Conservation (phyloP, 1,139 yeast species). For the Blastobotrys capitulatus region DNA sequence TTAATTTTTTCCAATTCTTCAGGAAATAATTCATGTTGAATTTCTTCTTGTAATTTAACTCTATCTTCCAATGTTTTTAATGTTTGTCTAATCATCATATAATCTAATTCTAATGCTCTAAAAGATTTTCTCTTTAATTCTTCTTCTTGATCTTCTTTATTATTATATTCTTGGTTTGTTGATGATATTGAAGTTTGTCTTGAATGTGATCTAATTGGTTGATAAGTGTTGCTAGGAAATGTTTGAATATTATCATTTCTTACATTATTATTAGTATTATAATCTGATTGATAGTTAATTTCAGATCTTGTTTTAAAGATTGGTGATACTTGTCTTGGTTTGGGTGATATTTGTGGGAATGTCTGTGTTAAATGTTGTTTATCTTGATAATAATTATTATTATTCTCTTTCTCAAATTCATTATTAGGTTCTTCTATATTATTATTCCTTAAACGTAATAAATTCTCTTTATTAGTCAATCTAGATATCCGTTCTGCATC, state of each 20-base stretch:
- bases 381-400: too few species aligned
- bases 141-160: background rate
- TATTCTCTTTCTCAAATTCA: too few species aligned
- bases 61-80: slow-evolving; percentile 20
- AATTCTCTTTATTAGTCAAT: background rate
- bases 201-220: background rate
- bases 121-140: background rate
- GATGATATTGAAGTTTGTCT: background rate
- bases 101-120: slow-evolving; percentile 18
- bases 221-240: background rate
- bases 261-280: too few species aligned
- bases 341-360: background rate
- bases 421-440: background rate
- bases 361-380: background rate
- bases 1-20: slow-evolving; percentile 5
- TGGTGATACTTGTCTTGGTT: too few species aligned
- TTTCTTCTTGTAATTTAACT: slow-evolving; percentile 18
- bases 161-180: background rate
- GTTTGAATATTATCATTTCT: background rate
- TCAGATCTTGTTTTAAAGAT: too few species aligned
- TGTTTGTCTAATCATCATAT: slow-evolving; percentile 21
- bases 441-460: background rate
- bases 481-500: slow-evolving; percentile 3
- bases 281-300: too few species aligned
- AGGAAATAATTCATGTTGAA: slow-evolving; percentile 12